These are phyloP conservation scores for Mucor ambiguus DNA, from an alignment of 371 early-diverging fungal species.

Conservation along the genomic window DNA sequence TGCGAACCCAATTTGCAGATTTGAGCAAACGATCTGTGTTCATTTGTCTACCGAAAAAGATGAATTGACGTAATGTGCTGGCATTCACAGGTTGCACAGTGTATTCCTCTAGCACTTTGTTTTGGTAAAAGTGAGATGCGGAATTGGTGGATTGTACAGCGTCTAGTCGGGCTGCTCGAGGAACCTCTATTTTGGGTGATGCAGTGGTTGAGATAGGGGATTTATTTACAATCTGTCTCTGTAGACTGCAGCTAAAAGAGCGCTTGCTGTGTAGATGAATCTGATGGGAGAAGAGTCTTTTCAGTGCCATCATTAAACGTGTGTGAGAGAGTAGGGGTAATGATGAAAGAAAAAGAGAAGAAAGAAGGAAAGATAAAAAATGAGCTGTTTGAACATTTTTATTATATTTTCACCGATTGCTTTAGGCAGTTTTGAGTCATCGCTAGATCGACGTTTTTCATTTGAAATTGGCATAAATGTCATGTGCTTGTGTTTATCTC, in stretches of 20 bases:
- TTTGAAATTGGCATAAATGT: constrained; percentile 10
- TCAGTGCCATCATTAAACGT: background rate
- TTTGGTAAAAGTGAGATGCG: constrained; percentile 90
- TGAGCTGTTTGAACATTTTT: background rate
- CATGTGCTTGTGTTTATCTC: constrained; percentile 4
- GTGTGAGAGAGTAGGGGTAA: background rate
- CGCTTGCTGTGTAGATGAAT: background rate
- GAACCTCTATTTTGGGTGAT: constrained; percentile 10
- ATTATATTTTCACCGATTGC: background rate
- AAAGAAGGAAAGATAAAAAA: background rate
- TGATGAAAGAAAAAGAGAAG: background rate
- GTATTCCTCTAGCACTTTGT: constrained; percentile 86
- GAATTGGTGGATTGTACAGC: constrained; percentile 36
- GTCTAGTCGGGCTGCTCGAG: constrained; percentile 17
- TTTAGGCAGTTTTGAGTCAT: constrained; percentile 1
- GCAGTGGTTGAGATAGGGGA: constrained; percentile 6
- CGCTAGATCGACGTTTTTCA: constrained; percentile 3
- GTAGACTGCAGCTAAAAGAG: constrained; percentile 2
- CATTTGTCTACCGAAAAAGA: constrained; percentile 91
- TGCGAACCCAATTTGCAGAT: constrained; percentile 87
- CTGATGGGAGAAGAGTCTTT: constrained; percentile 6
- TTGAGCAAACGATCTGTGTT: constrained; percentile 80
- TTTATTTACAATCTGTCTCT: constrained; percentile 4
- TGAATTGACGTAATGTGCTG: constrained; percentile 90
- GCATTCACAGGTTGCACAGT: constrained; percentile 75